Base-by-base conservation (phyloP, 345 rosid genomes). In the Garcia nutans region DNA sequence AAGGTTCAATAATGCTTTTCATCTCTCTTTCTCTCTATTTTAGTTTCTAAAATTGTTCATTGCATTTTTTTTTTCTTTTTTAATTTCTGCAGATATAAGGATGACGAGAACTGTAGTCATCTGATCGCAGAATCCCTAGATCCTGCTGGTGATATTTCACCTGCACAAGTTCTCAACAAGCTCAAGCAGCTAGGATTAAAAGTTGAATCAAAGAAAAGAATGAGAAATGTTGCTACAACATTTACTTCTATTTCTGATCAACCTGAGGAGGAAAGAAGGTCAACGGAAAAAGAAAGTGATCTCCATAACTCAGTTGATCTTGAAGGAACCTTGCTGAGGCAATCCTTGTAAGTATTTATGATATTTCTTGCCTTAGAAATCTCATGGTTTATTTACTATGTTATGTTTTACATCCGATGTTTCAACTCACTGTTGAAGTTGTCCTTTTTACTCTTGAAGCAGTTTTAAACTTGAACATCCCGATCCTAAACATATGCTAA, bases 111-210 rank as follows among this genome's bases (percentile, higher is more conserved):
- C 47, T 93, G 96, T 85, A 79, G 79, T 75, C 78, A 68, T 57
- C 83, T 82, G 60, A 91, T 96, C 74, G 94, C 91, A 0, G 91
- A 91, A 76, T 87, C 85, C 78, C 84, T 96, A 66, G 92, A 83
- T 80, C 88, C 93, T 50, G 89, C 85, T 63, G 91, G 93, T 74
- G 86, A 86, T 82, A 78, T 96, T 74, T 88, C 92, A 65, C 86
- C 91, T 71, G 88, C 88, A 78, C 97, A 93, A 88, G 89, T 96
- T 82, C 76, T 88, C 67, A 96, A 89, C 84, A 96, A 87, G 87
- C 98, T 96, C 71, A 96, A 93, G 84, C 89, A 89, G 82, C 85
- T 93, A 44, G 99, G 96, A 77, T 79, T 93, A 63, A 70, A 70
- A 74, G 65, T 78, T 62, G 83, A 78, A 47, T 76, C 83, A 77